Evolutionary conservation across 305 asterid species (phyloP).

Genomic region (Fraxinus velutina): DNA sequence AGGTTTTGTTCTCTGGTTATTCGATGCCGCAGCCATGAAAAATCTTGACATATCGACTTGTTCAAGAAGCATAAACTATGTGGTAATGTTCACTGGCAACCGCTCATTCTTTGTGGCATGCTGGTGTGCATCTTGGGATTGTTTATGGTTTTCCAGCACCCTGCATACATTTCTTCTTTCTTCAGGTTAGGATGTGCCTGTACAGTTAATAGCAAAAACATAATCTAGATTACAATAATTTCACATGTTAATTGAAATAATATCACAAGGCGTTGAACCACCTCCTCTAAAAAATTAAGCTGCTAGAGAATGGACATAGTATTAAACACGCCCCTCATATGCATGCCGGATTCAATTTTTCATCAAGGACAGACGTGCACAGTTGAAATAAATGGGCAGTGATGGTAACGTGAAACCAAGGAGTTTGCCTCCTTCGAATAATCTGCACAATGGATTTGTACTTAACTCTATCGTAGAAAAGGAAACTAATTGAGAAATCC

Average conservation of each 20-base stretch:
- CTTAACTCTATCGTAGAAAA: neutral
- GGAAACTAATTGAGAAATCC: neutral
- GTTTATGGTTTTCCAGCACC: constrained; percentile 26
- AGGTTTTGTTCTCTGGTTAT: constrained; percentile 21
- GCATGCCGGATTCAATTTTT: neutral
- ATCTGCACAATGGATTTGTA: neutral
- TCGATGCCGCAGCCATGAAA: constrained; percentile 23
- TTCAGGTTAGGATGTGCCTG: constrained; percentile 32
- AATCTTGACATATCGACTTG: constrained; percentile 26
- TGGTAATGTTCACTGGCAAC: constrained; percentile 22
- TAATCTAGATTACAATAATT: neutral
- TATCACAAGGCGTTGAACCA: neutral
- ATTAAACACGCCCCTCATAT: neutral
- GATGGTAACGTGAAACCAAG: neutral
- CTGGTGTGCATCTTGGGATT: constrained; percentile 27
- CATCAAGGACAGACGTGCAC: neutral
- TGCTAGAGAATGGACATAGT: neutral
- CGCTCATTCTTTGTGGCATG: constrained; percentile 29
- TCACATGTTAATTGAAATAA: neutral
- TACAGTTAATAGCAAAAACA: neutral
- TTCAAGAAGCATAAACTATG: constrained; percentile 29
- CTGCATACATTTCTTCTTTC: constrained; percentile 26
- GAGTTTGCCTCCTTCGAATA: neutral
- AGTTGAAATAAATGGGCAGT: neutral
- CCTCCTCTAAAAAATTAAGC: neutral